Base-by-base conservation (phyloP, 441 rosid genomes). In the Capsella rubella region DNA sequence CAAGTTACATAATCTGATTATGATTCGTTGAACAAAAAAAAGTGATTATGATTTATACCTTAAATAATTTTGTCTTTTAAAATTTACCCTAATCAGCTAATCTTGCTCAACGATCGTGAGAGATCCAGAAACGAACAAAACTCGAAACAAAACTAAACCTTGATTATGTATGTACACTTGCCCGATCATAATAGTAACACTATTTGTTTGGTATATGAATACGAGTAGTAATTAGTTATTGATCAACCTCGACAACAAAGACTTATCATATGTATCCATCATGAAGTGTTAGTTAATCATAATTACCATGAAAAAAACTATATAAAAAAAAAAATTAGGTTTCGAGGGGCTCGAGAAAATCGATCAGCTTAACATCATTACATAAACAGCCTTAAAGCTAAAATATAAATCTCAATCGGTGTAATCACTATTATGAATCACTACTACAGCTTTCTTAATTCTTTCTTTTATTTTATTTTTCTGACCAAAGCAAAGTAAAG, bases 321-420 rank as follows among this genome's bases (percentile, higher is more conserved):
- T 21, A 21, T 61, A 16, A 1, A 45, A 35, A 69, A 69, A 6
- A 69, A 69, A 6, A 28, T 69, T 45, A 69, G 71, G 70, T 69
- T 55, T 37, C 46, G 79, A 69, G 79, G 79, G 79, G 79, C 79
- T 69, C 79, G 71, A 76, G 75, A 55, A 15, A 37, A 47, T 69
- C 14, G 75, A 76, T 69, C 60, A 69, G 39, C 52, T 66, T 62
- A 55, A 69, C 79, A 76, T 69, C 75, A 76, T 76, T 28, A 69
- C 79, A 37, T 47, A 11, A 69, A 76, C 79, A 69, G 79, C 75
- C 75, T 63, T 76, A 76, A 76, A 76, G 75, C 60, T 54, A 62
- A 53, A 45, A 47, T 47, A 16, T 54, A 55, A 54, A 69, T 76
- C 67, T 76, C 79, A 76, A 47, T 76, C 8, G 67, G 71, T 69